Evolutionary conservation across 257 asterid genomes (phyloP).

Genomic region (Anisodus tanguticus): DNA sequence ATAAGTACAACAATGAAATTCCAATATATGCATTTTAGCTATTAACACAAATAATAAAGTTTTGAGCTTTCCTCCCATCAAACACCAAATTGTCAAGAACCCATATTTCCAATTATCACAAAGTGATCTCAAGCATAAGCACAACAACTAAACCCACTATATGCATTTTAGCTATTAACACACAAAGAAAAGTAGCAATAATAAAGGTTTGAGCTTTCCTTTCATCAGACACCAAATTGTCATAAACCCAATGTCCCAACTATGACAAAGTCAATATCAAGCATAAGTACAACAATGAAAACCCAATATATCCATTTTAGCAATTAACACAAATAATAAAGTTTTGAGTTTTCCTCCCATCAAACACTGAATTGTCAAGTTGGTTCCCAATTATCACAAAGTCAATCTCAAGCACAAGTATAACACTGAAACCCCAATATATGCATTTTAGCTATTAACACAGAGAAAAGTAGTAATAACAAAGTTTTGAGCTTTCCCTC

Average conservation of each 20-base stretch:
- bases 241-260: neutral
- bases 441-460: neutral
- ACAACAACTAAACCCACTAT: neutral
- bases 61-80: no score
- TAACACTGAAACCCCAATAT: no score
- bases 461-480: neutral
- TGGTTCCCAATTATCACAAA: neutral
- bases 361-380: neutral
- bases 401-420: neutral
- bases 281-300: neutral
- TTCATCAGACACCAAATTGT: conserved; percentile 2
- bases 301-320: neutral
- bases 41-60: neutral
- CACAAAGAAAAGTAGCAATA: neutral
- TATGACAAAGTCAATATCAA: neutral
- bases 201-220: neutral
- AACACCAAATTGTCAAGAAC: conserved; percentile 10
- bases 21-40: conserved; percentile 8
- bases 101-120: neutral
- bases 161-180: neutral
- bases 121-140: neutral
- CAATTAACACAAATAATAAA: neutral
- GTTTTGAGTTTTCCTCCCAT: neutral
- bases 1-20: neutral
- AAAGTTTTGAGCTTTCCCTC: neutral